These are phyloP conservation scores for Galerina sulciceps DNA, from an alignment of 768 basidiomycete species.

Conservation along the genomic window DNA sequence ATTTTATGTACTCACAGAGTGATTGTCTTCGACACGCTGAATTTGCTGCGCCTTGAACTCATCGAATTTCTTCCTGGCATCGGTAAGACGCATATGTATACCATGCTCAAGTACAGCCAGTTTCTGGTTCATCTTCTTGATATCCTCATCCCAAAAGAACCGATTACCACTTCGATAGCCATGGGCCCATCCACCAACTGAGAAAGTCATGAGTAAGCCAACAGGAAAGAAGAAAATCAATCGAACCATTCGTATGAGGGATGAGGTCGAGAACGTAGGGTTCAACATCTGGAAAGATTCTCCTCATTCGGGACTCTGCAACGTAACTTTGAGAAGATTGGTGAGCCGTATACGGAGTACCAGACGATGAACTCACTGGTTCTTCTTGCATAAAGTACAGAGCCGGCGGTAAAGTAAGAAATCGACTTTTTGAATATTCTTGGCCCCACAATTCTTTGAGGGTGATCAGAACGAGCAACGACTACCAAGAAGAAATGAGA, in stretches of 20 bases:
- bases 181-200: constrained; percentile 35
- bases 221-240: not conserved
- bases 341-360: not conserved
- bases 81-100: constrained; percentile 19
- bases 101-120: constrained; percentile 20
- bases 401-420: constrained; percentile 28
- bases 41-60: constrained; percentile 25
- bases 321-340: constrained; percentile 26
- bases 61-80: constrained; percentile 28
- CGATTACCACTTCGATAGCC: constrained; percentile 27
- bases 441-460: constrained; percentile 20
- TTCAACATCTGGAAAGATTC: constrained; percentile 31
- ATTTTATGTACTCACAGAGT: constrained; percentile 7
- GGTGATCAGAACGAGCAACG: not conserved
- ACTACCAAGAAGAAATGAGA: not conserved
- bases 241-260: constrained; percentile 33
- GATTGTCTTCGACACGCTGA: constrained; percentile 15
- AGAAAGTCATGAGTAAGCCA: not conserved
- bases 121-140: constrained; percentile 23
- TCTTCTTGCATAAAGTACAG: constrained; percentile 30
- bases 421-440: constrained; percentile 23
- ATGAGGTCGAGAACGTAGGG: constrained; percentile 29
- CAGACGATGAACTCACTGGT: constrained; percentile 21
- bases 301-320: constrained; percentile 24
- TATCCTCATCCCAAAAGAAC: constrained; percentile 38